Evolutionary conservation across 2,329 filamentous ascomycete species (phyloP), one percentile per base, ranked within the genome.

Genomic region (Cladophialophora carrionii): DNA sequence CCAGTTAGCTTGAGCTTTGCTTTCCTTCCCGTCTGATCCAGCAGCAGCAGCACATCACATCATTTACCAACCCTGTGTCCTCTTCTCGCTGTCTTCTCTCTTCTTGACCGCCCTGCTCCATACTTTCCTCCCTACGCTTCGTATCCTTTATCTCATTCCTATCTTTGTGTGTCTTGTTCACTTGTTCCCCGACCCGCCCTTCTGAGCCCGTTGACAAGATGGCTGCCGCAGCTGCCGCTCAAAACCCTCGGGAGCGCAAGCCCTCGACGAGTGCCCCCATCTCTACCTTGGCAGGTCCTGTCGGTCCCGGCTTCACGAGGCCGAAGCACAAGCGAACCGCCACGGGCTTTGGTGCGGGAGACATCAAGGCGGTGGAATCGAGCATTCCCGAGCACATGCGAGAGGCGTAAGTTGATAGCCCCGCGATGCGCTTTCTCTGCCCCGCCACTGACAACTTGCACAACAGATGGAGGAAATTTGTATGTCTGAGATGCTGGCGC

Each of bases 261-360:
- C 92, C 90, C 64, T 96, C 92, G 22, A 89, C 85, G 64, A 87
- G 90, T 71, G 91, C 91, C 72, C 93, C 93, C 54, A 88, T 97
- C 72, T 87, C 90, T 70, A 92, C 96, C 76, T 88, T 98, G 68
- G 85, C 91, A 77, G 93, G 92, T 70, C 89, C 91, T 20, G 87
- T 97, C 63, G 90, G 90, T n/a, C 92, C 92, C 48, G 89, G 88
- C 49, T 94, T 96, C 76, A 88, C 79, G 87, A 86, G 95, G 67
- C 95, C 95, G 53, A 99, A 98, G 82, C 95, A 99, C 82, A 97
- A 92, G 84, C 87, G 95, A 72, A 98, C 94, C n/a, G 90, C 91
- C 71, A 99, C 95, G 9, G 95, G 95, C 8, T 95, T 98, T 75
- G 93, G 92, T 37, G 85, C 92, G 31, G 83, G 86, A 41, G 95